Evolutionary conservation across 164 flowering plant species (phyloP).

Genomic region (Saururus chinensis): DNA sequence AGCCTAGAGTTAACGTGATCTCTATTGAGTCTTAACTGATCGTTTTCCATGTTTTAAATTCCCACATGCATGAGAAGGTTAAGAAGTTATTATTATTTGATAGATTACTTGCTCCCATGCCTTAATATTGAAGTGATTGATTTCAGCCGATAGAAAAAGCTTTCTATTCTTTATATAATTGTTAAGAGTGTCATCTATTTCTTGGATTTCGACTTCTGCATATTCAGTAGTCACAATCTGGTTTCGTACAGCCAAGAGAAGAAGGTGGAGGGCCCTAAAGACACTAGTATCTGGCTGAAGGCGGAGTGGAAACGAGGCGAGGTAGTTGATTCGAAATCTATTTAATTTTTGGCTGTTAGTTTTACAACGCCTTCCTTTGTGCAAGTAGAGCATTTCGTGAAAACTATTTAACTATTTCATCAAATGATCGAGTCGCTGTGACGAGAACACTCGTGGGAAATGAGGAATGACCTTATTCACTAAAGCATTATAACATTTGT

Average conservation of each 20-base stretch:
- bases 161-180: no score
- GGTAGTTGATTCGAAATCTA: conserved; percentile 26
- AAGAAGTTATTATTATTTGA: no score
- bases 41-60: no score
- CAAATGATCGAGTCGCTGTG: neutral
- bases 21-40: no score
- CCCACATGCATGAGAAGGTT: no score
- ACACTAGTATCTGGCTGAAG: conserved; percentile 55
- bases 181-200: neutral
- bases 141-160: neutral
- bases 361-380: neutral
- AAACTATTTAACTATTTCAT: no score
- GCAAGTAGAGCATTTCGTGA: neutral
- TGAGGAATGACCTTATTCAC: neutral
- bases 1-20: no score
- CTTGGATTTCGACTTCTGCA: neutral
- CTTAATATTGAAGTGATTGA: neutral
- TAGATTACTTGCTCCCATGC: no score
- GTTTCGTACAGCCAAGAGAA: conserved; percentile 14
- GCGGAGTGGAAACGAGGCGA: conserved; percentile 66
- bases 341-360: neutral
- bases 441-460: neutral
- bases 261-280: conserved; percentile 19
- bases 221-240: neutral
- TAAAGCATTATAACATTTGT: neutral